Evolutionary conservation across 208 protist species (phyloP).

Genomic region (Phytomonas serpens): DNA sequence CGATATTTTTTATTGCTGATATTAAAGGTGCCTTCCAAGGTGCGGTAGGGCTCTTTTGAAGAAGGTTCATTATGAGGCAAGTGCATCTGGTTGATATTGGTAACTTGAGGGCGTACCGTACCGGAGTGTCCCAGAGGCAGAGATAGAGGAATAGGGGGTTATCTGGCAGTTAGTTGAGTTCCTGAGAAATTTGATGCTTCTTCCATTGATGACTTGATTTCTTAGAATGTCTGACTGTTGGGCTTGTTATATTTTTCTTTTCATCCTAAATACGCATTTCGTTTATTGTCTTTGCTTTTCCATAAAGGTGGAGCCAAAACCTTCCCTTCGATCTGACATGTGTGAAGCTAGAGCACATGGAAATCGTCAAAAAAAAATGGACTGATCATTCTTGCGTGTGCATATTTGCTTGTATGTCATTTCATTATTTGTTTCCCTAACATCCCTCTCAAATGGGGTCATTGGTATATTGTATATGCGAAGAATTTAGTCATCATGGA

Average conservation of each 20-base stretch:
- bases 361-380: not conserved
- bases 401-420: not conserved
- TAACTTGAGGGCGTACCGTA: too few species aligned
- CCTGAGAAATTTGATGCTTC: too few species aligned
- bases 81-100: too few species aligned
- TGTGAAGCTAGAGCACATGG: not conserved
- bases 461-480: not conserved
- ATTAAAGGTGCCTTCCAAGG: too few species aligned
- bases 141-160: too few species aligned
- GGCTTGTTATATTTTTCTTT: not conserved
- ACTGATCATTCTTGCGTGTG: not conserved
- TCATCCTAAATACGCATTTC: not conserved
- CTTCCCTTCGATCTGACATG: not conserved
- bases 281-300: not conserved
- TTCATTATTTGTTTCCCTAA: not conserved
- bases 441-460: not conserved
- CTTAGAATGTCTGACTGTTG: too few species aligned
- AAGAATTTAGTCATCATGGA: not conserved
- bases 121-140: too few species aligned
- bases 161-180: too few species aligned
- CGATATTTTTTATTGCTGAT: too few species aligned
- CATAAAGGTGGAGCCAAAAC: not conserved
- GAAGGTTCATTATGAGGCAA: too few species aligned
- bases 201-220: too few species aligned
- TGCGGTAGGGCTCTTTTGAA: too few species aligned